A percentile compares a stretch with the other conserved stretches of the same genome.
These are phyloP conservation scores for Moesziomyces antarcticus DNA, from an alignment of 1,284 basidiomycete species.

Conservation along the genomic window DNA sequence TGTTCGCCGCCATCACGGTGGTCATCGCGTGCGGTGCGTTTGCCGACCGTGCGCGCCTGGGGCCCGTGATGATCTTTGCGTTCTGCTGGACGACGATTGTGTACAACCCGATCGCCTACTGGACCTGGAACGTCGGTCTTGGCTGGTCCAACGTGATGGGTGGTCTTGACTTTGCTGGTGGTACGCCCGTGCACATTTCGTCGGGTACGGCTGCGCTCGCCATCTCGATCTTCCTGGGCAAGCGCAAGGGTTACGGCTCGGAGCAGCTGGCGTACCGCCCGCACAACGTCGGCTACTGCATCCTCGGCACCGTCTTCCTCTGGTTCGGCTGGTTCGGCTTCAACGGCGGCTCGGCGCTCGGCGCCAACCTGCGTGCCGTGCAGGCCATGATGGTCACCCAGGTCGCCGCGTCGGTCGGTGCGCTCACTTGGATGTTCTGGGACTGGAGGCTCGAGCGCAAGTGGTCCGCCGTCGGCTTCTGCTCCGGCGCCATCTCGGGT, in stretches of 20 bases:
- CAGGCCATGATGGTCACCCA: slow-evolving; percentile 70
- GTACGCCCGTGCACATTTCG: slow-evolving; percentile 69
- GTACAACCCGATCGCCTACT: slow-evolving; percentile 72
- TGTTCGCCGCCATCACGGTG: slow-evolving; percentile 80
- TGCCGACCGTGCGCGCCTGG: slow-evolving; percentile 88
- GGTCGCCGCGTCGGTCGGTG: slow-evolving; percentile 79
- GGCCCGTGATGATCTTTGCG: slow-evolving; percentile 83
- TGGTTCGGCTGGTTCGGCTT: slow-evolving; percentile 69
- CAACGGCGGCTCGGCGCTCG: slow-evolving; percentile 68
- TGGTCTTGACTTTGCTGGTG: slow-evolving; percentile 70
- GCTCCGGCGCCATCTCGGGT: slow-evolving; percentile 90
- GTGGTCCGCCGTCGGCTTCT: slow-evolving; percentile 82
- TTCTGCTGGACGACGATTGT: slow-evolving; percentile 93
- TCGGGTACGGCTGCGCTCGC: slow-evolving; percentile 68
- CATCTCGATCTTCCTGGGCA: slow-evolving; percentile 68
- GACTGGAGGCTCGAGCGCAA: slow-evolving; percentile 68
- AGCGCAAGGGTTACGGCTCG: slow-evolving; percentile 69
- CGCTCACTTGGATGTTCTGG: slow-evolving; percentile 69
- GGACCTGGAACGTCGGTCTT: slow-evolving; percentile 64
- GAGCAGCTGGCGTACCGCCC: slow-evolving; percentile 69
- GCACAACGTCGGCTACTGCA: slow-evolving; percentile 66
- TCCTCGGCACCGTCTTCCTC: slow-evolving; percentile 69
- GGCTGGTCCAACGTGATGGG: slow-evolving; percentile 67
- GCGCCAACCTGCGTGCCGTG: slow-evolving; percentile 69
- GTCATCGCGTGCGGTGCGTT: slow-evolving; percentile 87